Conservation (phyloP, 1,284 basidiomycete genomes). For the Kalmanozyma brasiliensis region DNA sequence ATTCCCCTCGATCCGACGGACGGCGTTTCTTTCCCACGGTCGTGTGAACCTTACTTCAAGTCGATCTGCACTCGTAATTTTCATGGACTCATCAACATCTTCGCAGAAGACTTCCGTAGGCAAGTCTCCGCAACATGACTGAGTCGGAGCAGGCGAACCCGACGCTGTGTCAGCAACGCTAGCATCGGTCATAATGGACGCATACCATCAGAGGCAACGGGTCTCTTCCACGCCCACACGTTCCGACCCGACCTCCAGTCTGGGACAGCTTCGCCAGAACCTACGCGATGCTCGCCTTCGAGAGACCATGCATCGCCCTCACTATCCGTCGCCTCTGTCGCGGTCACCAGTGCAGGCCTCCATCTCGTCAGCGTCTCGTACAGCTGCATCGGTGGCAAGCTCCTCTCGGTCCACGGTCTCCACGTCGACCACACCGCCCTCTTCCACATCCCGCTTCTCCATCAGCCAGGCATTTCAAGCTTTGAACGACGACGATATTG, state of each 20-base stretch:
- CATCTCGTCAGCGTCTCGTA: constrained; percentile 37
- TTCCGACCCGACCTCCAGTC: background rate
- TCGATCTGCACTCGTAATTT: background rate
- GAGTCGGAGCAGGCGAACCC: background rate
- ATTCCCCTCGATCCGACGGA: background rate
- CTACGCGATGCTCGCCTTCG: constrained; percentile 16
- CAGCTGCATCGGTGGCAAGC: constrained; percentile 36
- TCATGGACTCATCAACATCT: background rate
- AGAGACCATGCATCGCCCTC: constrained; percentile 28
- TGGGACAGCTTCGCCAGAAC: constrained; percentile 25
- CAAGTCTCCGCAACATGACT: background rate
- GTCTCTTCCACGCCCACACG: background rate
- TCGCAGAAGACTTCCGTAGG: constrained; percentile 2
- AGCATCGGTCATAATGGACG: constrained; percentile 8
- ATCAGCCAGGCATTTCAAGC: constrained; percentile 41
- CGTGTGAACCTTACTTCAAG: background rate
- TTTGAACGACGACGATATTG: constrained; percentile 46
- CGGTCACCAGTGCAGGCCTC: constrained; percentile 46
- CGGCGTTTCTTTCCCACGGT: constrained; percentile 3
- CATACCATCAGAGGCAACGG: background rate
- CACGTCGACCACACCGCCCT: constrained; percentile 27
- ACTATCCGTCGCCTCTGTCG: constrained; percentile 42
- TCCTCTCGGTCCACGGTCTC: constrained; percentile 28
- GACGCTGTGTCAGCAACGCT: background rate
- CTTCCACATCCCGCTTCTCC: constrained; percentile 39